Evolutionary conservation across 108 stramenopile species (phyloP), one percentile per base, ranked within the genome.

Genomic region (Aureococcus anophagefferens): DNA sequence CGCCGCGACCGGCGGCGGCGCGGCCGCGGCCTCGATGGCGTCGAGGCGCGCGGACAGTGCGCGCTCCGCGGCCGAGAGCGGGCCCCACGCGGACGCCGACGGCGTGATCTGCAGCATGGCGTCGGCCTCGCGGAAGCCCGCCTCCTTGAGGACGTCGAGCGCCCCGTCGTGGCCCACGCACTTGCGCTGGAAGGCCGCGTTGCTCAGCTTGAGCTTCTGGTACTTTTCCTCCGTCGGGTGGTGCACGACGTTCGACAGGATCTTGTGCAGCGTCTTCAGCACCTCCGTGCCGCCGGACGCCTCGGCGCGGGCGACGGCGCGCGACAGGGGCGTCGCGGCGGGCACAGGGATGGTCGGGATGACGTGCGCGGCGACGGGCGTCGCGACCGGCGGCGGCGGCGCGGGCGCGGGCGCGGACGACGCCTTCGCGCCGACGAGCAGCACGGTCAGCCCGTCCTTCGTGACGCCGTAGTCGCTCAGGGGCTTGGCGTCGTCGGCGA

Each of bases 181-280:
- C 51, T 59, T 59, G 51, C 64, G 64, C 30, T 64, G 30, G 64
- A 64, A 64, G 14, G 37, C 72, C 44, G 62, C 35, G 66, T 72
- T 72, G 7, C 13, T 35, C 0, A 16, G 29, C 65, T 72, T 72
- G 35, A 72, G 64, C 32, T 36, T 66, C 15, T 65, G 37, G 45
- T 67, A 72, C 33, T 67, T 72, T 36, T 65, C 35, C 66, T 72
- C 72, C n/a, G 36, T 36, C 44, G 72, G 72, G 45, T 67, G n/a
- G 37, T 72, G 29, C 30, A 67, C 34, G 65, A 72, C 21, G 72
- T 72, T 72, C 0, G 9, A n/a, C 0, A 66, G 28, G 34, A 72
- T 45, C 34, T 67, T 66, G 30, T 40, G 65, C 21, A 72, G 34
- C 65, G 65, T 72, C 45, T 45, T 66, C 0, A 72, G 46, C 28